phyloP scores from a whole-genome alignment of 139 green algal genomes.

The Picochlorum sp. region DNA sequence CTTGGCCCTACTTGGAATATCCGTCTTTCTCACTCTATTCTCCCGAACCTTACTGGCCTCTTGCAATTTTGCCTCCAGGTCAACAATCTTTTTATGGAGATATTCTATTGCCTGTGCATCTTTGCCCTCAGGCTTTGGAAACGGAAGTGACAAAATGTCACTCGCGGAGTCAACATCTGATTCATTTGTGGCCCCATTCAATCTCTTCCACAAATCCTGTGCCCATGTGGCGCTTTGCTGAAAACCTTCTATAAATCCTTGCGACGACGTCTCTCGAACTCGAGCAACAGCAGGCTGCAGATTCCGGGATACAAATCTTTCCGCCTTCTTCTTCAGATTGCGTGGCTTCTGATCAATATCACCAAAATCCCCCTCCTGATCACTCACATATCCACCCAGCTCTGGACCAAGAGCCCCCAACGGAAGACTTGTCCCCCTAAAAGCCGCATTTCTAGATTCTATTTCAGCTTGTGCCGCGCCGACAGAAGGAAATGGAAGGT shows the following conservation, averaged over 20 bases:
- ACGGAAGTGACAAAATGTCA: slow-evolving; percentile 43
- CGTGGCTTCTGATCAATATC: slow-evolving; percentile 2
- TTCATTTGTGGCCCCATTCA: slow-evolving; percentile 45
- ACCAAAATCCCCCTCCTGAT: background rate
- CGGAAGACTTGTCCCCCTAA: slow-evolving; percentile 9
- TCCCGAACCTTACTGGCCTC: slow-evolving; percentile 79
- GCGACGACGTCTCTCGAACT: slow-evolving; percentile 23
- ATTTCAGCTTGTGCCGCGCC: slow-evolving; percentile 46
- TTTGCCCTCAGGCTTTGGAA: slow-evolving; percentile 24
- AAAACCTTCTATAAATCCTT: slow-evolving; percentile 46
- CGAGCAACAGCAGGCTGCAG: slow-evolving; percentile 47
- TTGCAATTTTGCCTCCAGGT: slow-evolving; percentile 68
- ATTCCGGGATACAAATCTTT: slow-evolving; percentile 55
- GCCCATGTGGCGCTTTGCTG: slow-evolving; percentile 42
- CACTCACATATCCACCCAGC: background rate
- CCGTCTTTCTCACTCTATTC: slow-evolving; percentile 57
- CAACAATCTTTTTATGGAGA: slow-evolving; percentile 55
- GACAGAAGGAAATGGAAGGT: slow-evolving; percentile 46
- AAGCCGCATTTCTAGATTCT: slow-evolving; percentile 52
- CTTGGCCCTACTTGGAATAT: slow-evolving; percentile 38
- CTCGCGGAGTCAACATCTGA: slow-evolving; percentile 15
- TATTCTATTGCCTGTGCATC: slow-evolving; percentile 26
- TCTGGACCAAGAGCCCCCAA: background rate
- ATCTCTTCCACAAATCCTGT: slow-evolving; percentile 58
- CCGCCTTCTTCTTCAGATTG: slow-evolving; percentile 49